Evolutionary conservation across 257 asterid genomes (phyloP), one percentile per base, ranked within the genome.

Genomic region (Solanum lignicaule): DNA sequence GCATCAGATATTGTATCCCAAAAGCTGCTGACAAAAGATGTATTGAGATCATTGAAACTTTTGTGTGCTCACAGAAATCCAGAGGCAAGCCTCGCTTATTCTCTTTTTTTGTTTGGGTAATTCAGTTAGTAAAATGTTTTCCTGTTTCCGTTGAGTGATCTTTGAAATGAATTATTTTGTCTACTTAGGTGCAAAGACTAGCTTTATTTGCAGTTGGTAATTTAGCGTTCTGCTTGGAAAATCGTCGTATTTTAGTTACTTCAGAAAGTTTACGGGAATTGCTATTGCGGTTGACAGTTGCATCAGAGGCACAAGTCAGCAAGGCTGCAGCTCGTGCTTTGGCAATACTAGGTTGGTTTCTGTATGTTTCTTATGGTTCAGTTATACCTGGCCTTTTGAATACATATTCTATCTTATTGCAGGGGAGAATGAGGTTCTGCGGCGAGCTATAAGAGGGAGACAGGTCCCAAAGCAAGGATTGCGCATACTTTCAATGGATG

Each of bases 311-410:
- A 71, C 92, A 92, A 48, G 99, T 97, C 83, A 91, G 93, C 84
- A 97, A 96, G 95, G 99, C 99, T 91, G 99, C 99, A 25, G 94
- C 98, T 79, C 99, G 99, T 91, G 98, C 95, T 91, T 91, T 97
- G 89, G 99, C 99, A 84, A 94, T 97, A 86, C 92, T 97, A 90
- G 99, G 99, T 97, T 83, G 87, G 89, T 89, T 87, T 87, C 83
- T 87, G 87, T 88, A 68, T 39, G 33, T 82, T 72, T 69, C 78
- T 87, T 90, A 43, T 85, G 16, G 86, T 60, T 48, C 41, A 81
- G 69, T 41, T 48, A 48, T 48, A 29, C 41, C 20, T 46, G 85
- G 68, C 68, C 41, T 81, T 89, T 83, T 88, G 88, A 48, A 81
- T 73, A 39, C 62, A 55, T 86, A 65, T 84, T 72, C 88, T 71